These are phyloP conservation scores for Fusarium nisikadoi DNA, from an alignment of 2,329 filamentous ascomycete species.

Conservation along the genomic window DNA sequence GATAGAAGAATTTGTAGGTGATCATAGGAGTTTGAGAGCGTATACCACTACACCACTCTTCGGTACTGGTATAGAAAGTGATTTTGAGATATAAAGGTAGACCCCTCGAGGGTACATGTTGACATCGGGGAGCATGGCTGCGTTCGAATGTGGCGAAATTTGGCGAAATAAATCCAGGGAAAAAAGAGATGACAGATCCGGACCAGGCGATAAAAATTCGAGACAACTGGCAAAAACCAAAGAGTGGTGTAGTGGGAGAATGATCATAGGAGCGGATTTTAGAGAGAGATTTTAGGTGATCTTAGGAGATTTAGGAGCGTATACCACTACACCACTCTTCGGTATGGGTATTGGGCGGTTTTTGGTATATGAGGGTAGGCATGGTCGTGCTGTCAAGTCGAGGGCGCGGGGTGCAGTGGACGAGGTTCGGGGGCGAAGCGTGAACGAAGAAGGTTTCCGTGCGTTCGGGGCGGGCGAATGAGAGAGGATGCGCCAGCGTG, in stretches of 20 bases:
- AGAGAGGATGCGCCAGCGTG: background rate
- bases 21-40: background rate
- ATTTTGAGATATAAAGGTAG: background rate
- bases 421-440: background rate
- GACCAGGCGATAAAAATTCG: background rate
- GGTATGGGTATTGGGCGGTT: background rate
- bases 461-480: background rate
- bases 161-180: background rate
- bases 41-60: constrained; percentile 1
- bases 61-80: background rate
- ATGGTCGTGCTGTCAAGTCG: background rate
- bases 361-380: background rate
- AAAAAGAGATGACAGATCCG: background rate
- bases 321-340: constrained; percentile 10
- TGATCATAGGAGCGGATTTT: background rate
- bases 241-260: background rate
- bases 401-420: background rate
- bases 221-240: background rate
- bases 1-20: background rate
- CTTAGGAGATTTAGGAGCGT: background rate
- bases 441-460: background rate
- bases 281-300: background rate
- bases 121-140: background rate
- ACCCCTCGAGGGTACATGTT: background rate
- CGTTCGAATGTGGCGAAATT: background rate